Base-by-base conservation (phyloP, 2,329 filamentous ascomycete species). In the Colletotrichum camelliae region DNA sequence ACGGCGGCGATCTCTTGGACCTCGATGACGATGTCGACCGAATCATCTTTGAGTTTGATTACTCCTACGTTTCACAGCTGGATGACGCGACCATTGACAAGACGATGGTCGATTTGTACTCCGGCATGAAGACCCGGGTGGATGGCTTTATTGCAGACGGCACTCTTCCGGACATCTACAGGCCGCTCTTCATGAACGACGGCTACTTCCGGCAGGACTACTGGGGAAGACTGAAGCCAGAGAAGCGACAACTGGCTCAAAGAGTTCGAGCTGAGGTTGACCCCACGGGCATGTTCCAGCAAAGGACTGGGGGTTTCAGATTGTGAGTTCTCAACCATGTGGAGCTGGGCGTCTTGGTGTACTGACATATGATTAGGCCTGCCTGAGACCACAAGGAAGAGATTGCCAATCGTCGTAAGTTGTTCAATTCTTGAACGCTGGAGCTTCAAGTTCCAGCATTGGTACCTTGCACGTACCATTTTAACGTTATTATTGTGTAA, bases 121-220 rank as follows among this genome's bases (percentile, higher is more conserved):
- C 73, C 13, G 85, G 85, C 2, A 79, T 86, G 61, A 70, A 77
- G 48, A 73, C 79, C 27, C 75, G 81, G n/a, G 82, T 84, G 5
- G 57, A 79, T 67, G 78, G 78, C 16, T 83, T 82, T 76, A 80
- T 85, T 71, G 79, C 77, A 18, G 81, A 83, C 29, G 84, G 83
- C 35, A 77, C 80, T 33, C 74, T 87, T 60, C 80, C 82, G 7
- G 80, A 83, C 31, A 83, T 79, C 3, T 86, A 85, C 73, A 79
- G 85, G 67, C 86, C 86, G 15, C 77, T 88, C 12, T 87, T 87
- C 78, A 84, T 85, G 82, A 88, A 88, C 77, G 85, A 88, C 67
- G 83, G 81, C 12, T 87, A 84, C 77, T 84, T 83, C 69, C 76
- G 82, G 24, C 83, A 88, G 79, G 86, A 88, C 69, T 87, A 86